Evolutionary conservation across 2,329 filamentous ascomycete genomes (phyloP), one percentile per base, ranked within the genome.

Genomic region (Plenodomus lindquistii): DNA sequence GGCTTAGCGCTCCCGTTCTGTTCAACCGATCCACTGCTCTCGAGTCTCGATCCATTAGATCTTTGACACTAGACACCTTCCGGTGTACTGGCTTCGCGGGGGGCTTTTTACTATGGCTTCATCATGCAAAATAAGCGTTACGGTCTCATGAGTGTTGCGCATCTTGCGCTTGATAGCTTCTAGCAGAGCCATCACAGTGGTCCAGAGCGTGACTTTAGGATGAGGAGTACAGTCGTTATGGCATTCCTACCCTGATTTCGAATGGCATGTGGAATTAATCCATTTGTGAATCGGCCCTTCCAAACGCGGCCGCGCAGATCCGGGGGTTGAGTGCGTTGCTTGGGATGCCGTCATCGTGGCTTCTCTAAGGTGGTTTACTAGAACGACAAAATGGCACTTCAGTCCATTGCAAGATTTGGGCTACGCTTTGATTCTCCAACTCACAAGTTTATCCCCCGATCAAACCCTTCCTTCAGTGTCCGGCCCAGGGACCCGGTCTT

Each of bases 301-400:
- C 42, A 18, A 46, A 13, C 11, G 27, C 37, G 50, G 49, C 50
- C 49, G 42, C 40, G 35, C 37, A 43, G 42, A 60, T 57, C 57
- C 49, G 55, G 48, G 50, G 46, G 44, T 37, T 4, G 11, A 47
- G 54, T 49, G 55, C 50, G 49, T 57, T 35, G 36, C 19, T 35
- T 40, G 37, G 40, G 43, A 52, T 57, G 53, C 51, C 53, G 57
- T 59, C 59, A 60, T 60, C 42, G 57, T 42, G 36, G 49, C 37
- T 60, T 49, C 52, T 43, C 38, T 8, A 18, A 20, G 41, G 9
- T 37, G 37, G 17, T n/a, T 5, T 34, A 27, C 29, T 45, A 40
- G 22, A 21, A 44, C 27, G 41, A 18, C 27, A 31, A 15, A 31
- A 31, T 15, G 11, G 27, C 27, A 5, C 27, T 31, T 13, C 27